A percentile compares a stretch with the other conserved stretches of the same genome.
phyloP scores from a whole-genome alignment of 768 basidiomycete species.

The Mycena vitilis region DNA sequence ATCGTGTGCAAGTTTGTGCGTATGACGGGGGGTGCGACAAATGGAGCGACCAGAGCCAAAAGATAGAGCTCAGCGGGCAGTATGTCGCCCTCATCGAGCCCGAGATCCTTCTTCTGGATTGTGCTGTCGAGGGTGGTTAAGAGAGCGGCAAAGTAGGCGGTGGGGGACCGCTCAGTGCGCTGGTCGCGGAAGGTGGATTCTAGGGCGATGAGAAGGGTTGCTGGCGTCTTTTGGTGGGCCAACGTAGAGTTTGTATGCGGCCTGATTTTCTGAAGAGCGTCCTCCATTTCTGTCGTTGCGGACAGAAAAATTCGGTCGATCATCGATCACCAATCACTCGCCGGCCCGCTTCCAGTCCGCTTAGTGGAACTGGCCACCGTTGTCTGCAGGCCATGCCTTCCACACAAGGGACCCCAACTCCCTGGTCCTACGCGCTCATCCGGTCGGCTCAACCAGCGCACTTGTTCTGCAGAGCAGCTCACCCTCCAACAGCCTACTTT shows the following conservation, averaged over 20 bases:
- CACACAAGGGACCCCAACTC: constrained; percentile 50
- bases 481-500: constrained; percentile 54
- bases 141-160: constrained; percentile 95
- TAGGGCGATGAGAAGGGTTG: constrained; percentile 84
- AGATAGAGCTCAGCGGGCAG: constrained; percentile 90
- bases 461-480: background rate
- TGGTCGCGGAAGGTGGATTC: constrained; percentile 85
- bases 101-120: constrained; percentile 66
- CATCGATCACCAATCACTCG: background rate
- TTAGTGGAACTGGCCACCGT: background rate
- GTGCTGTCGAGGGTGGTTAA: constrained; percentile 86
- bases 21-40: constrained; percentile 84
- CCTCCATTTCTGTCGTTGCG: constrained; percentile 59
- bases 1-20: constrained; percentile 79
- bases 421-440: constrained; percentile 65
- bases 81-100: constrained; percentile 74
- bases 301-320: constrained; percentile 12
- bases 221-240: constrained; percentile 91
- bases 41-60: constrained; percentile 79
- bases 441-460: constrained; percentile 24
- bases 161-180: constrained; percentile 73
- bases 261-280: constrained; percentile 84
- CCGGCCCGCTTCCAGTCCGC: constrained; percentile 3
- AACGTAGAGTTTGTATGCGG: constrained; percentile 85
- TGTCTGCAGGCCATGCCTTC: constrained; percentile 12